A percentile compares a stretch with the other conserved stretches of the same genome.
These are phyloP conservation scores for Solanum aculeatissimum DNA, from an alignment of 305 asterid species.

Conservation along the genomic window DNA sequence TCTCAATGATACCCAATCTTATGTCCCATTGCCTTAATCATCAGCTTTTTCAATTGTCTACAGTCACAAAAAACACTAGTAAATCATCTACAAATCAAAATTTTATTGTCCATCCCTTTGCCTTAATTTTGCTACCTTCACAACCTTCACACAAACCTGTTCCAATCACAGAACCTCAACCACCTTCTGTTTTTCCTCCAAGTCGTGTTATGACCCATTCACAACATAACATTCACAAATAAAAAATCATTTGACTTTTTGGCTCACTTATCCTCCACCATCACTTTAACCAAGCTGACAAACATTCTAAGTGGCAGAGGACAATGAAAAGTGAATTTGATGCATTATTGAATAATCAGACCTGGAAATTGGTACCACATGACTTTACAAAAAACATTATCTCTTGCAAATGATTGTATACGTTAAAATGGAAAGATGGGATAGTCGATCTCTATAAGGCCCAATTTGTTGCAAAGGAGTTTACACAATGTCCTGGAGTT, in stretches of 20 bases:
- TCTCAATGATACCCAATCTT: too few relatives aligned
- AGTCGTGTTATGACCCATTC: not conserved
- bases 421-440: not conserved
- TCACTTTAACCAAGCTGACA: not conserved
- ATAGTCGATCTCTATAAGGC: not conserved
- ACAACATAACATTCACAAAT: not conserved
- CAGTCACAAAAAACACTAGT: too few relatives aligned
- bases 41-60: too few relatives aligned
- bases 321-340: not conserved
- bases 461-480: too few relatives aligned
- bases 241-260: not conserved
- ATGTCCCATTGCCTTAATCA: too few relatives aligned
- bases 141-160: not conserved
- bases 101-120: not conserved
- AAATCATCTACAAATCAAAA: too few relatives aligned
- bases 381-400: not conserved
- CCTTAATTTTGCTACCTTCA: not conserved
- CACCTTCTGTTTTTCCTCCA: not conserved
- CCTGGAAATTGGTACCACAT: not conserved
- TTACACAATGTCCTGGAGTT: too few relatives aligned
- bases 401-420: not conserved
- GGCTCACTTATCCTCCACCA: not conserved
- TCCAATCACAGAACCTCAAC: not conserved
- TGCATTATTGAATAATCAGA: not conserved
- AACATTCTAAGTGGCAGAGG: not conserved